A percentile compares a stretch with the other conserved stretches of the same genome.
Evolutionary conservation across 129 eudicot species (phyloP).

Genomic region (Erigeron canadensis): DNA sequence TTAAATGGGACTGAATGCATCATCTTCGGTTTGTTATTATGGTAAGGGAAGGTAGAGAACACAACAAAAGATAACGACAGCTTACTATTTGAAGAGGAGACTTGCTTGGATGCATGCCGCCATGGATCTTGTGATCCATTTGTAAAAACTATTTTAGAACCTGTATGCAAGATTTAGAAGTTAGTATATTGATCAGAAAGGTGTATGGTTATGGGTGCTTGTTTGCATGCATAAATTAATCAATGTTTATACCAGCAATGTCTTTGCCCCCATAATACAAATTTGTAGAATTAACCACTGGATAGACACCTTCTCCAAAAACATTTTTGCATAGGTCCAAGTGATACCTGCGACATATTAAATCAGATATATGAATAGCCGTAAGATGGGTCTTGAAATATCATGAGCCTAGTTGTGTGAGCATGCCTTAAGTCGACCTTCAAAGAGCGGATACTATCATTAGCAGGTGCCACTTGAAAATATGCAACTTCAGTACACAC

Average conservation of each 20-base stretch:
- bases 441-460: conserved; percentile 89
- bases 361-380: conserved; percentile 10
- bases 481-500: conserved; percentile 97
- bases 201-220: not conserved
- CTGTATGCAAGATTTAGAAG: conserved; percentile 38
- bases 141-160: conserved; percentile 82
- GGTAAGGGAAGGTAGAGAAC: conserved; percentile 11
- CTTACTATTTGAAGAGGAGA: conserved; percentile 78
- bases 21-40: not conserved
- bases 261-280: conserved; percentile 86
- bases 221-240: not conserved
- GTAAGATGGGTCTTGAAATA: not conserved
- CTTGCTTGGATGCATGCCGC: conserved; percentile 98
- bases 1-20: not conserved
- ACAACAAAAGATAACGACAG: not conserved
- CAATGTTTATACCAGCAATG: conserved; percentile 68
- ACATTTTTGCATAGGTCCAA: conserved; percentile 94
- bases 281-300: conserved; percentile 78
- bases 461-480: conserved; percentile 88
- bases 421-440: conserved; percentile 60
- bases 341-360: conserved; percentile 69
- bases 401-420: conserved; percentile 1
- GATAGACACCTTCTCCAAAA: conserved; percentile 87
- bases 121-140: conserved; percentile 99
- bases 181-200: not conserved